A percentile compares a stretch with the other conserved stretches of the same genome.
Conservation (phyloP, 2,329 filamentous ascomycete species). For the Pseudogymnoascus verrucosus region DNA sequence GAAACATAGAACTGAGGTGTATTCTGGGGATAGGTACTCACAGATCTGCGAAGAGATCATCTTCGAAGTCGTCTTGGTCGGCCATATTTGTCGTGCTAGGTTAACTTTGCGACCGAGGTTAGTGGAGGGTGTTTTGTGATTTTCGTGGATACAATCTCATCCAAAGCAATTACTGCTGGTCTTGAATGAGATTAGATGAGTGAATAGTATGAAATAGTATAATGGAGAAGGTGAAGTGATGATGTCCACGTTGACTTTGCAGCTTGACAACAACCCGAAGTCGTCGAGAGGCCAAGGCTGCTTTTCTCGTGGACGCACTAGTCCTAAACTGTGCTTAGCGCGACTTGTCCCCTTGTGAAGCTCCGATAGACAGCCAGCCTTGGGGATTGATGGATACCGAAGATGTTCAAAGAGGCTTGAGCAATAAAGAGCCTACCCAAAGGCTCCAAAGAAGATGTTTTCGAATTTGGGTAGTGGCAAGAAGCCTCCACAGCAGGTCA, state of each 20-base stretch:
- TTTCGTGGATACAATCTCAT: not conserved
- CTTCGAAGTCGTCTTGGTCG: constrained; percentile 74
- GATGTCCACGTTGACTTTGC: not conserved
- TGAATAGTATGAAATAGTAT: not conserved
- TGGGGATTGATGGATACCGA: constrained; percentile 4
- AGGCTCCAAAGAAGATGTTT: constrained; percentile 41
- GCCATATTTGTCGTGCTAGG: constrained; percentile 49
- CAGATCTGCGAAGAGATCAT: constrained; percentile 95
- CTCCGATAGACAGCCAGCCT: constrained; percentile 8
- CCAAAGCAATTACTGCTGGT: not conserved
- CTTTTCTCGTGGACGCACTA: not conserved
- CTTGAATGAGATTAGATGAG: not conserved
- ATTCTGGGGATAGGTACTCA: constrained; percentile 41
- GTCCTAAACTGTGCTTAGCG: not conserved
- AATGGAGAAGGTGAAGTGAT: not conserved
- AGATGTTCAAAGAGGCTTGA: constrained; percentile 2
- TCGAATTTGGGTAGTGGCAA: constrained; percentile 57
- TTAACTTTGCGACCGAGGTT: not conserved
- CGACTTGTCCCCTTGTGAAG: not conserved
- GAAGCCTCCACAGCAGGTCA: constrained; percentile 65
- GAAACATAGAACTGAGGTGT: not conserved
- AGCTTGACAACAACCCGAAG: not conserved
- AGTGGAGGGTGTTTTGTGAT: not conserved
- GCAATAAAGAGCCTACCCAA: not conserved
- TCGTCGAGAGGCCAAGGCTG: constrained; percentile 2